These are phyloP conservation scores for Neonectria ditissima DNA, from an alignment of 2,329 filamentous ascomycete species.

Conservation along the genomic window DNA sequence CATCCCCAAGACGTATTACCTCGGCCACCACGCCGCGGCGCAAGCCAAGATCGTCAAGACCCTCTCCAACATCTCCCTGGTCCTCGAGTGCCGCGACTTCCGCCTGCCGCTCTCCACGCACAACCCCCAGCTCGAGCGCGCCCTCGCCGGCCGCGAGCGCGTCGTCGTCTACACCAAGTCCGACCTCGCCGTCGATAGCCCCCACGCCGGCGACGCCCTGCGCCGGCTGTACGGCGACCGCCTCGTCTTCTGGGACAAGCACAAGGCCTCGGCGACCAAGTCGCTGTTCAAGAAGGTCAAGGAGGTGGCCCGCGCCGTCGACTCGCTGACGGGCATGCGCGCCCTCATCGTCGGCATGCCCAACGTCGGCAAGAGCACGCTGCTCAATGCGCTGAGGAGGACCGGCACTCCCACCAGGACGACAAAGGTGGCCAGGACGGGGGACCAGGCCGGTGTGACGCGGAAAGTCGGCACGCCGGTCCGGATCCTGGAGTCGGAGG, in stretches of 20 bases:
- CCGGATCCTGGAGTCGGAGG: constrained; percentile 71
- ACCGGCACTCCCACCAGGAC: constrained; percentile 64
- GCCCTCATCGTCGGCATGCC: constrained; percentile 96
- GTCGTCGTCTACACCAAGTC: constrained; percentile 92
- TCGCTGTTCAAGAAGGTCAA: constrained; percentile 55
- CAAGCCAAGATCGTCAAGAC: constrained; percentile 82
- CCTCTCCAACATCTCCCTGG: constrained; percentile 83
- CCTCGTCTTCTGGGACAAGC: constrained; percentile 60
- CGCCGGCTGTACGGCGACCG: constrained; percentile 50
- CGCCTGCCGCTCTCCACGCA: constrained; percentile 89
- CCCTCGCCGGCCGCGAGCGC: constrained; percentile 77
- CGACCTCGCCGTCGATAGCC: constrained; percentile 71
- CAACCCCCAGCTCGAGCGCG: constrained; percentile 88
- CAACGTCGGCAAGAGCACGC: constrained; percentile 94
- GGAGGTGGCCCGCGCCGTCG: constrained; percentile 46
- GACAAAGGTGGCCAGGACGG: constrained; percentile 81
- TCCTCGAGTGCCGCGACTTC: constrained; percentile 95
- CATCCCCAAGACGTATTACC: constrained; percentile 90
- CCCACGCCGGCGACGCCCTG: constrained; percentile 43
- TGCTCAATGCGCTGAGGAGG: constrained; percentile 87
- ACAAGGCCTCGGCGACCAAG: constrained; percentile 48
- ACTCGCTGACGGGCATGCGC: constrained; percentile 82
- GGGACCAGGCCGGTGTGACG: constrained; percentile 89
- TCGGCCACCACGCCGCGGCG: constrained; percentile 90
- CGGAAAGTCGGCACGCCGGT: constrained; percentile 86